Percentiles rank a stretch among this genome's conserved stretches.
These are phyloP conservation scores for Monosporascus sp. DNA, from an alignment of 2,329 filamentous ascomycete species.

Conservation along the genomic window DNA sequence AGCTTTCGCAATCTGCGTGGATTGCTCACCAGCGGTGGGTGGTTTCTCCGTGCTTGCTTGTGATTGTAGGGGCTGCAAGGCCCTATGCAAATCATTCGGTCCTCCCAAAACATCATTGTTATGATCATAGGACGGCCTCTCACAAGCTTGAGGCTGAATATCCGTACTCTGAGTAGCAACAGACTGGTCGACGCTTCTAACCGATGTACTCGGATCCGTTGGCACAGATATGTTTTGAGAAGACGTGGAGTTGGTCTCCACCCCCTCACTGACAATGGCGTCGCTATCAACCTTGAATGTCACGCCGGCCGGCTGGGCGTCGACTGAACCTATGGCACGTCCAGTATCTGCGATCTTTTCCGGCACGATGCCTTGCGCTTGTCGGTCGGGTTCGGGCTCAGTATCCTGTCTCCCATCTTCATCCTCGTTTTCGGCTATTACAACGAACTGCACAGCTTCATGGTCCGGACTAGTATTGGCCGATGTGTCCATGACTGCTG, in stretches of 20 bases:
- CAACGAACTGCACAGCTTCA: constrained; percentile 53
- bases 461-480: constrained; percentile 71
- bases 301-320: constrained; percentile 7
- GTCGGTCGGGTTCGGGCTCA: constrained; percentile 5
- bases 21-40: background rate
- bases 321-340: constrained; percentile 9
- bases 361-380: constrained; percentile 16
- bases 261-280: too few relatives aligned
- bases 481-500: constrained; percentile 61
- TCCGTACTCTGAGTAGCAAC: background rate
- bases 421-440: constrained; percentile 35
- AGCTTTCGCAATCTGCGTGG: background rate
- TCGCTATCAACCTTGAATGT: too few relatives aligned
- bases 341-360: background rate
- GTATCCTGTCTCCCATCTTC: constrained; percentile 30
- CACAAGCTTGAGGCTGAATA: background rate
- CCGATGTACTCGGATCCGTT: background rate
- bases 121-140: background rate
- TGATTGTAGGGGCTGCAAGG: background rate
- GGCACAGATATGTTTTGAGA: background rate
- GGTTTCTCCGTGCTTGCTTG: background rate
- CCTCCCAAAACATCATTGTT: background rate
- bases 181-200: background rate
- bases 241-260: background rate
- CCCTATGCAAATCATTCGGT: background rate